Evolutionary conservation across 2,329 filamentous ascomycete genomes (phyloP).

Genomic region (Cylindrodendrum hubeiense): DNA sequence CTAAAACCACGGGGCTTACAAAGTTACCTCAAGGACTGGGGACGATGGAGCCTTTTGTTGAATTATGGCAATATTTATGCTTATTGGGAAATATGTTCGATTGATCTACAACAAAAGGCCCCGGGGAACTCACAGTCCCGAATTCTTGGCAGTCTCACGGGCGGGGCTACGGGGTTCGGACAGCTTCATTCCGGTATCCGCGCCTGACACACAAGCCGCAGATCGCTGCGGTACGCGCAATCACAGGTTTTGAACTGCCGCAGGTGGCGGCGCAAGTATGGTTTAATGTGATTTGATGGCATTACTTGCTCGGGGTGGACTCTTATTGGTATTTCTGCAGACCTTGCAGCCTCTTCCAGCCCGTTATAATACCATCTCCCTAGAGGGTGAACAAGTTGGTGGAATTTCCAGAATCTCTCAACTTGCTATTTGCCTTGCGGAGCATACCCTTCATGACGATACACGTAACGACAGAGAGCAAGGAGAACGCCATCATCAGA

Average conservation of each 20-base stretch:
- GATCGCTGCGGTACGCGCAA: background rate
- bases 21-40: background rate
- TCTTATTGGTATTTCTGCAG: background rate
- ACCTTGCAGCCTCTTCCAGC: background rate
- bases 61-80: background rate
- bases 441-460: constrained; percentile 15
- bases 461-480: background rate
- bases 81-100: background rate
- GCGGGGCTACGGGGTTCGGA: constrained; percentile 17
- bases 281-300: too few relatives aligned
- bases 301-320: background rate
- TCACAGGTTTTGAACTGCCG: background rate
- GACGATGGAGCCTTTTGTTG: background rate
- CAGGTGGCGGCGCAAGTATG: background rate
- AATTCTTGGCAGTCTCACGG: constrained; percentile 4
- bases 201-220: constrained; percentile 7
- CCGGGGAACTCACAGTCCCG: background rate
- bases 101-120: background rate
- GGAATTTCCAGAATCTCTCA: background rate
- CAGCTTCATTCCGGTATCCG: constrained; percentile 13
- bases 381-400: constrained; percentile 10
- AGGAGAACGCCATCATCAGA: constrained; percentile 11
- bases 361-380: background rate
- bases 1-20: background rate
- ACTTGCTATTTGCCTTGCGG: constrained; percentile 16